Evolutionary conservation across 2,329 filamentous ascomycete species (phyloP).

Genomic region (Penicillium brevicompactum): DNA sequence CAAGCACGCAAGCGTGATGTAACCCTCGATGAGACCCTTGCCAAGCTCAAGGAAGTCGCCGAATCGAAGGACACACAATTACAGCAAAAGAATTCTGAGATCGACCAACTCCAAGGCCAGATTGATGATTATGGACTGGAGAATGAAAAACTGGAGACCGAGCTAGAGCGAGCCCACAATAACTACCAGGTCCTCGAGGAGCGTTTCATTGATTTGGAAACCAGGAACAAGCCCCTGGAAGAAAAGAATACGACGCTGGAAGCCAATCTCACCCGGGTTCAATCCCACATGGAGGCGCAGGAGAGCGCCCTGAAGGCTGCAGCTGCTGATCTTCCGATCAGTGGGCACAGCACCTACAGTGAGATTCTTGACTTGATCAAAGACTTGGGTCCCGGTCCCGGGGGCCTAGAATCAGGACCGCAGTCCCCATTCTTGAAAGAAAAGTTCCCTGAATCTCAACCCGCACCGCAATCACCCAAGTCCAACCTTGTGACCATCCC

Average conservation of each 20-base stretch:
- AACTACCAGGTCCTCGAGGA: conserved; percentile 39
- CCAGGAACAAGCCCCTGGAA: conserved; percentile 38
- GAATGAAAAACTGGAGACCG: conserved; percentile 37
- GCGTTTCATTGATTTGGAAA: conserved; percentile 36
- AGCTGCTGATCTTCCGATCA: conserved; percentile 38
- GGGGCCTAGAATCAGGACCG: conserved; percentile 16
- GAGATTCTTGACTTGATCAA: conserved; percentile 45
- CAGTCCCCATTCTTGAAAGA: conserved; percentile 16
- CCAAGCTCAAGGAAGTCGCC: conserved; percentile 36
- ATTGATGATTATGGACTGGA: conserved; percentile 38
- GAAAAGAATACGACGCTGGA: conserved; percentile 41
- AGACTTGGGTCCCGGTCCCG: conserved; percentile 30
- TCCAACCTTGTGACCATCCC: not conserved
- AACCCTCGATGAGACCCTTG: conserved; percentile 35
- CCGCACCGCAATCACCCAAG: conserved; percentile 26
- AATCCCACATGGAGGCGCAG: conserved; percentile 40
- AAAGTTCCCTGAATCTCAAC: conserved; percentile 20
- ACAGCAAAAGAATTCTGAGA: conserved; percentile 38
- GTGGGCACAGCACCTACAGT: conserved; percentile 37
- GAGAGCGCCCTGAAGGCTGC: conserved; percentile 40
- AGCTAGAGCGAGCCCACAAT: conserved; percentile 35
- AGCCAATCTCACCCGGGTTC: conserved; percentile 37
- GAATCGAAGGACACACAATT: conserved; percentile 36
- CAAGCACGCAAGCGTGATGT: conserved; percentile 39
- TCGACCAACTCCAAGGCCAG: conserved; percentile 39